phyloP scores from a whole-genome alignment of 495 filamentous ascomycete species.

The Astrothelium subdiscretum region DNA sequence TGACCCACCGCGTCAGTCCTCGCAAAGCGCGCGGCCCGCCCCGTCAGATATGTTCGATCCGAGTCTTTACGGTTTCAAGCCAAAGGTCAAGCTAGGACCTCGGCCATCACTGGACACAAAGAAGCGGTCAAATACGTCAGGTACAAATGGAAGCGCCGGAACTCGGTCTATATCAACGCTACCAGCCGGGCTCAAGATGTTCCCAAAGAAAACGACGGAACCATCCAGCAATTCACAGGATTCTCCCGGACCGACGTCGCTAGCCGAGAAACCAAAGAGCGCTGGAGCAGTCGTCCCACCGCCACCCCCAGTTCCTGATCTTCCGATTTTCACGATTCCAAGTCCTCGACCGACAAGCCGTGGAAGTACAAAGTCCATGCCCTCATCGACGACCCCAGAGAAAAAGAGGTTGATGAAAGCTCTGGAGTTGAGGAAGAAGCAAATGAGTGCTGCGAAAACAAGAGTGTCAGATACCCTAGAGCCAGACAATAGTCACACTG shows the following conservation, averaged over 20 bases:
- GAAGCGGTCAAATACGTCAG: constrained; percentile 53
- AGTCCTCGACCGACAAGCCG: constrained; percentile 42
- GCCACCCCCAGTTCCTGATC: constrained; percentile 28
- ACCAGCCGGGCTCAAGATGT: constrained; percentile 2
- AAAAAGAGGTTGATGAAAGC: constrained; percentile 90
- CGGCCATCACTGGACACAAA: constrained; percentile 61
- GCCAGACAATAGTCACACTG: neutral
- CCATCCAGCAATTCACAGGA: constrained; percentile 12
- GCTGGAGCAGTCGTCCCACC: constrained; percentile 17
- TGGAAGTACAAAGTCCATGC: constrained; percentile 33
- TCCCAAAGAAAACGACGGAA: constrained; percentile 5
- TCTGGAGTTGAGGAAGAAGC: constrained; percentile 74
- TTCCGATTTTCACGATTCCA: constrained; percentile 33
- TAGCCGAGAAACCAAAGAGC: constrained; percentile 14
- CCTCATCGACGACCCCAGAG: constrained; percentile 63
- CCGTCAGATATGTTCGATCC: constrained; percentile 50
- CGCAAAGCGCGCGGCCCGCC: constrained; percentile 52
- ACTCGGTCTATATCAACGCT: neutral
- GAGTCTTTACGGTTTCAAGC: constrained; percentile 44
- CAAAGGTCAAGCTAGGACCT: constrained; percentile 74
- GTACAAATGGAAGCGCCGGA: constrained; percentile 19
- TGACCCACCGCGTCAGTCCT: constrained; percentile 31
- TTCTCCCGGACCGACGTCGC: constrained; percentile 17
- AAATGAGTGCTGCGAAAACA: constrained; percentile 24
- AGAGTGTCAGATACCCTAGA: constrained; percentile 5